These are phyloP conservation scores for Auricularia heimuer DNA, from an alignment of 768 basidiomycete genomes.

Conservation along the genomic window DNA sequence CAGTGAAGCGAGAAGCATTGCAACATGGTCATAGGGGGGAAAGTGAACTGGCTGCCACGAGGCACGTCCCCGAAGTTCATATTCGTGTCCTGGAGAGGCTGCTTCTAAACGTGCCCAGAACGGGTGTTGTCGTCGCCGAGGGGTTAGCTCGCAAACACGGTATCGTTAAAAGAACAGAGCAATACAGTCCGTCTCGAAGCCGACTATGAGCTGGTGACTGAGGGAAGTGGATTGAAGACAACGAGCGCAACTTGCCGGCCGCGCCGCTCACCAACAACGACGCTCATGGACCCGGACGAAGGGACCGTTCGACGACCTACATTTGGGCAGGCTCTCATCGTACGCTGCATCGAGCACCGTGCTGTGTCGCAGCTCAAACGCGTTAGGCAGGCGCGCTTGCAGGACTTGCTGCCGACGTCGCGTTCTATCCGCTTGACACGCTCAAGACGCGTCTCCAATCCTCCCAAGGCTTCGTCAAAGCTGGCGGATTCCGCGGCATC, in stretches of 20 bases:
- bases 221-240: not conserved
- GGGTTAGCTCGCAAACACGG: no score
- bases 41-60: no score
- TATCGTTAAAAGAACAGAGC: no score
- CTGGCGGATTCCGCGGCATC: conserved; percentile 83
- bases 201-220: no score
- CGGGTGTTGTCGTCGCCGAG: no score
- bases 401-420: conserved; percentile 85
- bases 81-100: no score
- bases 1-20: no score
- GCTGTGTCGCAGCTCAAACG: not conserved
- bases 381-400: conserved; percentile 78
- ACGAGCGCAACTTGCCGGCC: not conserved
- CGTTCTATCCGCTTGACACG: conserved; percentile 96
- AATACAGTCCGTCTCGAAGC: no score
- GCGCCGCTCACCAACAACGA: not conserved
- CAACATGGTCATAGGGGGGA: no score
- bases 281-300: not conserved
- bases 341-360: not conserved
- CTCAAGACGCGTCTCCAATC: conserved; percentile 94
- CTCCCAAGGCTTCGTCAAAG: conserved; percentile 67
- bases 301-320: not conserved
- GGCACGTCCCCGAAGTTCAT: no score
- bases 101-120: no score
- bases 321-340: not conserved